Evolutionary conservation across 192 early-diverging fungal species (phyloP).

Genomic region (Backusella parvicylindrica): DNA sequence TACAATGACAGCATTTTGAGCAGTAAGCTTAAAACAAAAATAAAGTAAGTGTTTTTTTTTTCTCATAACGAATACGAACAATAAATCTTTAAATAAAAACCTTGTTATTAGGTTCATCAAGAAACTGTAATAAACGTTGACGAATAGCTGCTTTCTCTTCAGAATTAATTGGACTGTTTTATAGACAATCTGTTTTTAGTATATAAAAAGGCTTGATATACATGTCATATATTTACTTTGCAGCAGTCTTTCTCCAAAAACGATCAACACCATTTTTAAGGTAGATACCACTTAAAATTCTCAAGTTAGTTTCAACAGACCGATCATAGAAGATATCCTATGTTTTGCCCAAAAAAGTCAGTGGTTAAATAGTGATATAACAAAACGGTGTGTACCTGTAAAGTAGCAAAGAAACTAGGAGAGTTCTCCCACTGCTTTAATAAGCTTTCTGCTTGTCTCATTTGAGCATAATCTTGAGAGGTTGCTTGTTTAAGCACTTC

Average conservation of each 20-base stretch:
- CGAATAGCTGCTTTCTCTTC: conserved; percentile 76
- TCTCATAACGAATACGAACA: too few relatives aligned
- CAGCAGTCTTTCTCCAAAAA: conserved; percentile 81
- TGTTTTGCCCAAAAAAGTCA: too few relatives aligned
- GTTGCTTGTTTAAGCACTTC: conserved; percentile 57
- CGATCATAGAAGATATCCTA: conserved; percentile 76
- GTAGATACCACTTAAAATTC: conserved; percentile 74
- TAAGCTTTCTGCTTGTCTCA: conserved; percentile 61
- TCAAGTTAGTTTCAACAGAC: conserved; percentile 57
- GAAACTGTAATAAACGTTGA: conserved; percentile 52
- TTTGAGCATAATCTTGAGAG: conserved; percentile 61
- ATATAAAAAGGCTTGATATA: background rate
- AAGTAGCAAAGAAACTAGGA: conserved; percentile 66
- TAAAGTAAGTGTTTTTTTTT: background rate
- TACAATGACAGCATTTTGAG: conserved; percentile 71
- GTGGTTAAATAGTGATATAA: background rate
- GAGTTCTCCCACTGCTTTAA: conserved; percentile 71
- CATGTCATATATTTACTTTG: conserved; percentile 44
- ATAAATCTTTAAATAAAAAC: conserved; percentile 25
- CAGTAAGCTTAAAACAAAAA: conserved; percentile 49
- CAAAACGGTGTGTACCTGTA: conserved; percentile 45
- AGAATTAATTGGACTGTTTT: conserved; percentile 53
- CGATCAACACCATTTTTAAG: conserved; percentile 91
- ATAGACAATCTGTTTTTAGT: background rate
- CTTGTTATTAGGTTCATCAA: conserved; percentile 69